phyloP scores from a whole-genome alignment of 257 asterid genomes.

The Solanum microdontum region DNA sequence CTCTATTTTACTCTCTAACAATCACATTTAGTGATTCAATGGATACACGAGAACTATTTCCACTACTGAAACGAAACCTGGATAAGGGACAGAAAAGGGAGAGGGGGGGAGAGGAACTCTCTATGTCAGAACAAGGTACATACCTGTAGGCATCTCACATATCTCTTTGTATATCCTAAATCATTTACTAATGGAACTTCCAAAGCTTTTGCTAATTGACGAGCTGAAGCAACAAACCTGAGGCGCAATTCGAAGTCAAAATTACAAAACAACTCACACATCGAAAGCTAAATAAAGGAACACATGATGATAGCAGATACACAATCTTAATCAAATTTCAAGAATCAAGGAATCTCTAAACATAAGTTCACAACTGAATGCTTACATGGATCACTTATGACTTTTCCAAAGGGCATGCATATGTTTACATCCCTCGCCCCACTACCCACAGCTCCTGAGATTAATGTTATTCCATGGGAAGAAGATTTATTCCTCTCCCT shows the following conservation, averaged over 20 bases:
- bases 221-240: slow-evolving; percentile 98
- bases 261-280: neutral
- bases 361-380: neutral
- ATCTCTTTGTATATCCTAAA: slow-evolving; percentile 95
- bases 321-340: neutral
- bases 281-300: neutral
- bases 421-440: neutral
- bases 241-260: neutral
- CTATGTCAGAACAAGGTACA: neutral
- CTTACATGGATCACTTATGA: neutral
- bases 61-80: neutral
- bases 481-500: neutral
- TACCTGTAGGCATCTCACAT: slow-evolving; percentile 95
- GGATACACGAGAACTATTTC: neutral
- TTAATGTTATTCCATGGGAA: neutral
- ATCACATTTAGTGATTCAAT: neutral
- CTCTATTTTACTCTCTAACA: neutral
- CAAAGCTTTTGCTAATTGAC: slow-evolving; percentile 92
- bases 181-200: slow-evolving; percentile 95
- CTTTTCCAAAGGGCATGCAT: neutral
- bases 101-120: too few relatives aligned
- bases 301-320: neutral
- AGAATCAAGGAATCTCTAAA: neutral
- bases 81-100: neutral
- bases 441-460: neutral